These are phyloP conservation scores for Juglanconis sp. DNA, from an alignment of 2,329 filamentous ascomycete species.

Conservation along the genomic window DNA sequence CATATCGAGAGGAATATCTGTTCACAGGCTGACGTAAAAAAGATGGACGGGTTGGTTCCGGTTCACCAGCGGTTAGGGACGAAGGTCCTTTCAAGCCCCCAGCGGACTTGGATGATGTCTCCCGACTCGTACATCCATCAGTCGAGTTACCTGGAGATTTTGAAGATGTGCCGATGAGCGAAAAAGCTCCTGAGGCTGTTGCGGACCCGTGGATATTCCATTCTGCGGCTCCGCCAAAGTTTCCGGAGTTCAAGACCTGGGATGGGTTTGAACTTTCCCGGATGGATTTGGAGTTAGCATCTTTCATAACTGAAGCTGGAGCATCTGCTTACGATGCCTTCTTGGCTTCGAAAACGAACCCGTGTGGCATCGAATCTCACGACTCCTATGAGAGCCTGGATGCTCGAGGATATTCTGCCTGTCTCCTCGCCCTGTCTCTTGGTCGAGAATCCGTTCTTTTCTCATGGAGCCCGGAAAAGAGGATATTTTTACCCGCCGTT, in stretches of 20 bases:
- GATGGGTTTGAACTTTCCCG: constrained; percentile 55
- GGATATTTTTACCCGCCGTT: constrained; percentile 49
- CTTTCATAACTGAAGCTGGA: constrained; percentile 68
- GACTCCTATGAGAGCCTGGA: constrained; percentile 42
- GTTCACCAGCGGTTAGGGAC: not conserved
- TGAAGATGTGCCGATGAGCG: constrained; percentile 3
- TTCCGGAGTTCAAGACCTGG: constrained; percentile 61
- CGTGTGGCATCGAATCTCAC: constrained; percentile 34
- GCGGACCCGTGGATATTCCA: constrained; percentile 49
- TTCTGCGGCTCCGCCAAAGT: constrained; percentile 28
- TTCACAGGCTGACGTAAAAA: not conserved
- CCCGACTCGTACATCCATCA: not conserved
- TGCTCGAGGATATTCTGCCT: constrained; percentile 47
- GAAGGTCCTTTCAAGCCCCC: constrained; percentile 35
- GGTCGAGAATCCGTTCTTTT: constrained; percentile 73
- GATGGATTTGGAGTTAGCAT: constrained; percentile 34
- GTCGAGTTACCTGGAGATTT: not conserved
- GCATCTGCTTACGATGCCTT: constrained; percentile 64
- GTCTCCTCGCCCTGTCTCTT: constrained; percentile 63
- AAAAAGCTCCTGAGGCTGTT: constrained; percentile 10
- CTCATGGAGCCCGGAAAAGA: constrained; percentile 50
- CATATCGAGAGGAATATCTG: not conserved
- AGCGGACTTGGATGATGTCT: constrained; percentile 21
- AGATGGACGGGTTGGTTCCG: constrained; percentile 1
- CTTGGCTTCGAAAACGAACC: constrained; percentile 40